Evolutionary conservation across 2,329 filamentous ascomycete genomes (phyloP).

Genomic region (Fusarium citri): DNA sequence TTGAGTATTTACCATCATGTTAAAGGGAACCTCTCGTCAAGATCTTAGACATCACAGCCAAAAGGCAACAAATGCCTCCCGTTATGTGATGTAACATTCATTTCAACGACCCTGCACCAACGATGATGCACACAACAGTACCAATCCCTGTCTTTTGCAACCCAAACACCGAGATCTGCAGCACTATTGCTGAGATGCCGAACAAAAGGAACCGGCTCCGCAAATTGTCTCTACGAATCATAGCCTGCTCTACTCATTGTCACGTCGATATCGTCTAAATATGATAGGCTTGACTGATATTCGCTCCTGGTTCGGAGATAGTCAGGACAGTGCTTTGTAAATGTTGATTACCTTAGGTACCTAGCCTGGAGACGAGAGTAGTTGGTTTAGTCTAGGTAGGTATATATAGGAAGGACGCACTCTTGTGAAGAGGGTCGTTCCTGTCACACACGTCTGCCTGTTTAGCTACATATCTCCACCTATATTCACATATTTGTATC

Average conservation of each 20-base stretch:
- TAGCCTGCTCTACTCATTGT: not conserved
- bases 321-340: conserved; percentile 2
- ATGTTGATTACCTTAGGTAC: too few species aligned
- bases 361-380: conserved; percentile 8
- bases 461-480: not conserved
- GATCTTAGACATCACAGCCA: not conserved
- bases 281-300: conserved; percentile 18
- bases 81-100: conserved; percentile 15
- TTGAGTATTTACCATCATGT: not conserved
- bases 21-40: not conserved
- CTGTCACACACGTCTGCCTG: conserved; percentile 4
- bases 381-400: conserved; percentile 10
- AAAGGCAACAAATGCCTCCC: not conserved
- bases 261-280: not conserved
- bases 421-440: not conserved
- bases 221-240: not conserved
- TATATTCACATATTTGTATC: not conserved
- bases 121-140: not conserved
- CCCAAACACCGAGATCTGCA: conserved; percentile 32
- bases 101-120: not conserved
- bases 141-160: conserved; percentile 17
- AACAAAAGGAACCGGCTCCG: conserved; percentile 12
- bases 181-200: conserved; percentile 14
- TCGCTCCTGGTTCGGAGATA: conserved; percentile 36
- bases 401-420: conserved; percentile 28